Conservation (phyloP, 805 yeast genomes). For the Yamadazyma paraphyllophila region DNA sequence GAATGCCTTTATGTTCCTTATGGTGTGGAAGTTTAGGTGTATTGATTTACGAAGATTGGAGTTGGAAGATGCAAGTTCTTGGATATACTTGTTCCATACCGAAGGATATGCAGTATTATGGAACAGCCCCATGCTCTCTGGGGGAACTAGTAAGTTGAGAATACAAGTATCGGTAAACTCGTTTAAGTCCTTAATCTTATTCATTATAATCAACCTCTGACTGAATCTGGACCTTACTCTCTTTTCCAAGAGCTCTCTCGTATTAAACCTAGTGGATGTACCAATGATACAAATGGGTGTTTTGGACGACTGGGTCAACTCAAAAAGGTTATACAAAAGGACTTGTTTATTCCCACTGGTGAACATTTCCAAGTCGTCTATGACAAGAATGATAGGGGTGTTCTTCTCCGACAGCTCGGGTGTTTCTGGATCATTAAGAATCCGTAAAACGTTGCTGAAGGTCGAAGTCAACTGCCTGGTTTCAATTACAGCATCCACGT, state of each 20-base stretch:
- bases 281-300: conserved; percentile 83
- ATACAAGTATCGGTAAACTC: conserved; percentile 51
- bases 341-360: conserved; percentile 76
- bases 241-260: conserved; percentile 82
- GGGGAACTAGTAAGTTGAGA: conserved; percentile 31
- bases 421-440: conserved; percentile 34
- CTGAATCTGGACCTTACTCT: conserved; percentile 88
- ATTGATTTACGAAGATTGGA: conserved; percentile 18
- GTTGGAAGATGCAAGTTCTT: conserved; percentile 17
- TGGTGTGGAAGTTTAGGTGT: conserved; percentile 50
- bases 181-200: conserved; percentile 39
- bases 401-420: conserved; percentile 14
- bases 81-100: conserved; percentile 47
- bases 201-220: conserved; percentile 66
- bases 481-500: conserved; percentile 9
- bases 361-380: conserved; percentile 84
- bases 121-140: conserved; percentile 17
- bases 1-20: conserved; percentile 55
- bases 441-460: conserved; percentile 16
- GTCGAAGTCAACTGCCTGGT: conserved; percentile 9
- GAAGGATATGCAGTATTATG: conserved; percentile 20
- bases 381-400: conserved; percentile 67
- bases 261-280: conserved; percentile 66
- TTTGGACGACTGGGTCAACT: conserved; percentile 68
- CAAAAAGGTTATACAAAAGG: conserved; percentile 81